A percentile compares a stretch with the other conserved stretches of the same genome.
Evolutionary conservation across 441 rosid species (phyloP).

Genomic region (Breynia disticha): DNA sequence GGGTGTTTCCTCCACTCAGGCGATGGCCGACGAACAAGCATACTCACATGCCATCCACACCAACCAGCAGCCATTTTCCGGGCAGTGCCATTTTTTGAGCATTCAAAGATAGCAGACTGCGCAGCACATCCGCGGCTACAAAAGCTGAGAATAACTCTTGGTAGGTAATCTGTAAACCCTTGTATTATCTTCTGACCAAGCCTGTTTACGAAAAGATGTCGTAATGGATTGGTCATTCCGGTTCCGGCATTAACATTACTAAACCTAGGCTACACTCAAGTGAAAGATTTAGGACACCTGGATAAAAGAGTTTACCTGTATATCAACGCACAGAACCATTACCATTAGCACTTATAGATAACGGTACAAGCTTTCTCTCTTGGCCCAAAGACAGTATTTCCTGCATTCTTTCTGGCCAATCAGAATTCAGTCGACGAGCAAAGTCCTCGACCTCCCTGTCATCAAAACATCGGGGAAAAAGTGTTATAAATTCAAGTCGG

Average conservation of each 20-base stretch:
- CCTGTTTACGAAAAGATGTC: slow-evolving; percentile 11
- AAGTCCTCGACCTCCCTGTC: slow-evolving; percentile 61
- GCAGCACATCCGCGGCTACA: slow-evolving; percentile 12
- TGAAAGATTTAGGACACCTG: background rate
- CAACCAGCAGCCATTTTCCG: slow-evolving; percentile 14
- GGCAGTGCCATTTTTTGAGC: slow-evolving; percentile 15
- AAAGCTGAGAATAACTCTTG: slow-evolving; percentile 12
- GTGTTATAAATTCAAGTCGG: background rate
- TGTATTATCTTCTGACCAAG: slow-evolving; percentile 23
- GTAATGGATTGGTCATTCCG: background rate
- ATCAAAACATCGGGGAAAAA: background rate
- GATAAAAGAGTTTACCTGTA: slow-evolving; percentile 20
- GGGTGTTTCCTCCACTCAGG: slow-evolving; percentile 17
- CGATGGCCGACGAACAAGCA: slow-evolving; percentile 14
- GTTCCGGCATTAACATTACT: background rate
- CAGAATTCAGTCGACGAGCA: slow-evolving; percentile 57
- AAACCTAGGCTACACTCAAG: background rate
- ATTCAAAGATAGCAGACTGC: slow-evolving; percentile 13
- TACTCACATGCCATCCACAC: slow-evolving; percentile 18
- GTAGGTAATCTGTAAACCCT: background rate
- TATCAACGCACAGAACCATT: slow-evolving; percentile 31
- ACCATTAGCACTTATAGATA: slow-evolving; percentile 21
- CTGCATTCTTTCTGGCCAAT: slow-evolving; percentile 64
- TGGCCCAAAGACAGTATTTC: slow-evolving; percentile 44
- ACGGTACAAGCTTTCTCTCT: slow-evolving; percentile 32